These are phyloP conservation scores for Aurinia saxatilis DNA, from an alignment of 345 rosid genomes.

Conservation along the genomic window DNA sequence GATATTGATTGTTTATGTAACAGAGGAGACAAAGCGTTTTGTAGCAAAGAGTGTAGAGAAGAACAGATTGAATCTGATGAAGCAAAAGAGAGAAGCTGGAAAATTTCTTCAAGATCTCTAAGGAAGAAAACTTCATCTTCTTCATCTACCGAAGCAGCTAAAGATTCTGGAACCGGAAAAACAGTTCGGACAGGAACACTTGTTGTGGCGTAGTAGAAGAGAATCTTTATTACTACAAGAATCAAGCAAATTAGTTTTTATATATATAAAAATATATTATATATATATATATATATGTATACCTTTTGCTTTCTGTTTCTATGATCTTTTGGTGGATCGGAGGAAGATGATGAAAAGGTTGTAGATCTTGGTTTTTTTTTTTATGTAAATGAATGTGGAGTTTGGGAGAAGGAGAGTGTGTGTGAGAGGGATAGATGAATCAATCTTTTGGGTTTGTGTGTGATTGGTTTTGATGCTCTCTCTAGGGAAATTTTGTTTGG, in stretches of 20 bases:
- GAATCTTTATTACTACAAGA: background rate
- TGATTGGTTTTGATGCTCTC: background rate
- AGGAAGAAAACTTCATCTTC: constrained; percentile 32
- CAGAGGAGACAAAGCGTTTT: constrained; percentile 86
- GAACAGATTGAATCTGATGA: constrained; percentile 74
- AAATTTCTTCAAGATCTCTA: constrained; percentile 41
- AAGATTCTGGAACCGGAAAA: constrained; percentile 31
- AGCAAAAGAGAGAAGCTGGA: constrained; percentile 52
- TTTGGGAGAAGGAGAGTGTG: background rate
- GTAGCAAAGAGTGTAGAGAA: constrained; percentile 84
- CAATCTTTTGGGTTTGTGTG: background rate
- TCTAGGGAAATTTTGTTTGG: constrained; percentile 18
- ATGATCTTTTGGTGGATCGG: constrained; percentile 6
- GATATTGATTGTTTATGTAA: background rate
- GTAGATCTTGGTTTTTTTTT: constrained; percentile 12
- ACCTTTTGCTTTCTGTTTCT: constrained; percentile 25
- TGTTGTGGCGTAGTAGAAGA: constrained; percentile 23
- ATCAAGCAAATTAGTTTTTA: constrained; percentile 6
- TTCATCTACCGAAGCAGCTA: constrained; percentile 30
- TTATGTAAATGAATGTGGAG: constrained; percentile 23
- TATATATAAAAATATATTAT: background rate
- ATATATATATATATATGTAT: background rate
- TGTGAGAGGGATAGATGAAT: background rate
- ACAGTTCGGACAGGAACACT: constrained; percentile 59
- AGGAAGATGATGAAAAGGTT: background rate